Base-by-base conservation (phyloP, 257 asterid genomes). In the Scutellaria minor region DNA sequence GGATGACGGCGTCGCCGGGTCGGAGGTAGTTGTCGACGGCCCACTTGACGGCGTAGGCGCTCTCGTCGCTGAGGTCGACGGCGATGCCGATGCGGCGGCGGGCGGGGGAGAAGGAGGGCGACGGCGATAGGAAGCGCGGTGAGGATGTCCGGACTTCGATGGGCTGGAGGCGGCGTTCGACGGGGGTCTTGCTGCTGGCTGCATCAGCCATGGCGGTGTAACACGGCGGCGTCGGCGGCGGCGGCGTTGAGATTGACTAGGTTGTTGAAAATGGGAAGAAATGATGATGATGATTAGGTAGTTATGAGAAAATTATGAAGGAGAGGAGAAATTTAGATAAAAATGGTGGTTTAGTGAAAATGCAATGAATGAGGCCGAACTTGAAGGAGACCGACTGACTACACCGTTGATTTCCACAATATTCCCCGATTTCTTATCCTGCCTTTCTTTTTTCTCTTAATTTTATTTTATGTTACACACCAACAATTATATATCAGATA, bases 1-100 rank as follows among this genome's bases (percentile, higher is more conserved):
- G 88, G 53, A 83, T 67, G 22, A 85, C 88, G 59, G 75, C 54
- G 67, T 83, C 90, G 1, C 88, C 85, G 1, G 82, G 85, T 6
- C 90, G 88, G 79, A 85, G 79, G 81, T 85, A 85, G 35, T 85
- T 81, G 5, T 77, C 77, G 5, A 85, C 72, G 3, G 90, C 85
- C 90, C 90, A 85, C 64, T 79, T 81, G 4, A 85, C 85, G 70
- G 90, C 84, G 65, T 48, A 85, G 1, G 86, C 90, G 71, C 90
- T 85, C 65, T 85, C 90, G 46, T 81, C 85, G 70, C 90, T 85
- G 52, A 85, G 83, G 51, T 85, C 88, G 13, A 85, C 86, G 3
- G 90, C 86, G 61, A 85, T 83, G 64, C 82, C 88, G n/a, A 85
- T 60, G 50, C 86, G 86, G 13, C 90, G 90, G 69, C 78, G 74